These are phyloP conservation scores for Penicillium salamii DNA, from an alignment of 495 filamentous ascomycete species.

Conservation along the genomic window DNA sequence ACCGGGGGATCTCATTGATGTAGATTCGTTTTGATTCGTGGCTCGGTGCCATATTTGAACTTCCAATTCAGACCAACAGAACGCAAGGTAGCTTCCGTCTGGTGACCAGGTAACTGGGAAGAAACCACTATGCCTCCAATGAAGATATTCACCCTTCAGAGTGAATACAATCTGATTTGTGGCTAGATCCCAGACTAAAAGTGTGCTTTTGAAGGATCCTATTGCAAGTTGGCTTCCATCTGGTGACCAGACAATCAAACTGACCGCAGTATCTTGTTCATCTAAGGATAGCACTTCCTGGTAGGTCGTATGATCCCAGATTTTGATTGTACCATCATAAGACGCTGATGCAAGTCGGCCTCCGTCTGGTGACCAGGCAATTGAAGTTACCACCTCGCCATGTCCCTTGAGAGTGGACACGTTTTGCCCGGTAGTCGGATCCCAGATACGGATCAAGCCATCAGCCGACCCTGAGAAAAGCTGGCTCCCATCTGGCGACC, in stretches of 20 bases:
- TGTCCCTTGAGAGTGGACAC: slow-evolving; percentile 39
- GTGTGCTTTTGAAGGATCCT: slow-evolving; percentile 5
- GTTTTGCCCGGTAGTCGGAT: slow-evolving; percentile 64
- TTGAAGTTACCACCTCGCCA: neutral
- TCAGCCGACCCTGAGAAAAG: no score
- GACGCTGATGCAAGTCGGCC: slow-evolving; percentile 30
- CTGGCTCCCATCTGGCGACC: no score
- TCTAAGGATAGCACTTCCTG: slow-evolving; percentile 14
- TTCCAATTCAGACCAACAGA: slow-evolving; percentile 27
- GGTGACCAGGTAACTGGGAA: slow-evolving; percentile 24
- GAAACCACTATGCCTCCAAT: no score
- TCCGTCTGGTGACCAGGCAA: slow-evolving; percentile 35
- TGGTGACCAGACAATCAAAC: slow-evolving; percentile 23
- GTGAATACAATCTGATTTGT: slow-evolving; percentile 8
- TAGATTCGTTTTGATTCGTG: slow-evolving; percentile 14
- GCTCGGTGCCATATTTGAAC: slow-evolving; percentile 25
- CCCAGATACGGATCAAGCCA: slow-evolving; percentile 35
- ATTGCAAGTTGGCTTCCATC: slow-evolving; percentile 20
- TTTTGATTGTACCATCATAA: slow-evolving; percentile 23
- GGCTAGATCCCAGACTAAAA: slow-evolving; percentile 17
- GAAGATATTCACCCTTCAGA: slow-evolving; percentile 9
- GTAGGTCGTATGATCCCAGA: slow-evolving; percentile 24
- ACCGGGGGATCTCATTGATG: slow-evolving; percentile 11
- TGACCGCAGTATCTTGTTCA: no score
- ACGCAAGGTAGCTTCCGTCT: slow-evolving; percentile 17